phyloP scores from a whole-genome alignment of 2,329 filamentous ascomycete species.

The Xylaria polymorpha region DNA sequence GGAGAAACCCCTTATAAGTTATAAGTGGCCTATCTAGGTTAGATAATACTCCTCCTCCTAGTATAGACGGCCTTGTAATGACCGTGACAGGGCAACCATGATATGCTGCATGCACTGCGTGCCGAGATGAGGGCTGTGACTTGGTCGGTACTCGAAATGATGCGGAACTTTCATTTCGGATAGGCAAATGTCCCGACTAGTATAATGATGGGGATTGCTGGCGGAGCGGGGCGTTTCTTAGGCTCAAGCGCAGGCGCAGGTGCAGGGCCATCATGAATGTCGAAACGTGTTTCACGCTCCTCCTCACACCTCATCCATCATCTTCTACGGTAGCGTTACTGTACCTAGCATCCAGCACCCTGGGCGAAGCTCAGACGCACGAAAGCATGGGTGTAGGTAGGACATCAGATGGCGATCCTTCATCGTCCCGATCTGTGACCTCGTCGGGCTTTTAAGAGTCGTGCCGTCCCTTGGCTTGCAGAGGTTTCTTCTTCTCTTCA shows the following conservation, averaged over 20 bases:
- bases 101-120: not conserved
- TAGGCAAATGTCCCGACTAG: slow-evolving; percentile 17
- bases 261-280: slow-evolving; percentile 34
- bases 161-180: slow-evolving; percentile 32
- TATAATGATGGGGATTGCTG: slow-evolving; percentile 21
- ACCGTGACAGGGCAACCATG: not conserved
- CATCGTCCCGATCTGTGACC: slow-evolving; percentile 46
- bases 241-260: slow-evolving; percentile 6
- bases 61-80: not conserved
- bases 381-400: slow-evolving; percentile 47
- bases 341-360: slow-evolving; percentile 36
- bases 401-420: slow-evolving; percentile 54
- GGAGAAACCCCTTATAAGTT: not conserved
- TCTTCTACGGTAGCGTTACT: too few relatives aligned
- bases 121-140: slow-evolving; percentile 7
- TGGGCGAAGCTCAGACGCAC: slow-evolving; percentile 41
- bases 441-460: slow-evolving; percentile 56
- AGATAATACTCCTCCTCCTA: not conserved
- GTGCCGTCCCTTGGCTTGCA: slow-evolving; percentile 50
- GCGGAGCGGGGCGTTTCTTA: slow-evolving; percentile 21
- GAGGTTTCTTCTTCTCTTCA: slow-evolving; percentile 46
- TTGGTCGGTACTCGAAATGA: slow-evolving; percentile 26
- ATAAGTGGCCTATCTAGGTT: too few relatives aligned
- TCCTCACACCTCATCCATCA: slow-evolving; percentile 36
- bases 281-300: slow-evolving; percentile 52